Percentiles rank a stretch among this genome's conserved stretches.
These are phyloP conservation scores for Eustoma russellianum DNA, from an alignment of 257 asterid genomes.

Conservation along the genomic window DNA sequence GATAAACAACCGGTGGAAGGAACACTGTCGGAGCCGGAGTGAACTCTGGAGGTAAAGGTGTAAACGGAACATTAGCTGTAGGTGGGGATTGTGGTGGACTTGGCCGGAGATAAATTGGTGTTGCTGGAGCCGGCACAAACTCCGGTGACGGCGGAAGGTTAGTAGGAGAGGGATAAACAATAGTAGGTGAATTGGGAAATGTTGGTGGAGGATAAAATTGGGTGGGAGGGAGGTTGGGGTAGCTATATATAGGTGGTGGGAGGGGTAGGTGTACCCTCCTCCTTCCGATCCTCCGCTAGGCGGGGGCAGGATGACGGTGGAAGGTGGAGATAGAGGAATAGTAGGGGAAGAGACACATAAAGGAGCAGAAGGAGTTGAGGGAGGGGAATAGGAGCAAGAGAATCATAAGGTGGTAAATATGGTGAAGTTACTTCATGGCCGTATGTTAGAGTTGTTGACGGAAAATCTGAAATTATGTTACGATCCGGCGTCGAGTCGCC, in stretches of 20 bases:
- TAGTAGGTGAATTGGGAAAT: slow-evolving; percentile 14
- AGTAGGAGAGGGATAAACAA: slow-evolving; percentile 23
- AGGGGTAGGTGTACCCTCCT: slow-evolving; percentile 33
- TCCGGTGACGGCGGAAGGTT: slow-evolving; percentile 18
- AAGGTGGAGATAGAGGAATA: slow-evolving; percentile 33
- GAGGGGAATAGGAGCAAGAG: slow-evolving; percentile 61
- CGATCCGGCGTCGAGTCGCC: too few relatives aligned
- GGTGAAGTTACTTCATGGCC: slow-evolving; percentile 44
- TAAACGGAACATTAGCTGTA: slow-evolving; percentile 14
- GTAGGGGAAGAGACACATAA: slow-evolving; percentile 50
- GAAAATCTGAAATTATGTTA: slow-evolving; percentile 12
- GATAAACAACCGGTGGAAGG: slow-evolving; percentile 71
- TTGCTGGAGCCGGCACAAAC: not conserved
- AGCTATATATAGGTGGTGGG: slow-evolving; percentile 20
- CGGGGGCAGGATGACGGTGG: slow-evolving; percentile 26
- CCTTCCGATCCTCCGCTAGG: not conserved
- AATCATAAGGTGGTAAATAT: slow-evolving; percentile 65
- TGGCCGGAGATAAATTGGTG: not conserved
- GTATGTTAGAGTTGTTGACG: slow-evolving; percentile 46
- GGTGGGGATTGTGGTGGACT: slow-evolving; percentile 21
- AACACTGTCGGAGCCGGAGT: slow-evolving; percentile 36
- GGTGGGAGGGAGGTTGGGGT: slow-evolving; percentile 22
- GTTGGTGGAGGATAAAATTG: slow-evolving; percentile 10
- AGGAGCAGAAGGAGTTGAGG: slow-evolving; percentile 48
- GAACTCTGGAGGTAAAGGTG: slow-evolving; percentile 19